Base-by-base conservation (phyloP, 1,284 basidiomycete genomes). In the Malassezia nana region DNA sequence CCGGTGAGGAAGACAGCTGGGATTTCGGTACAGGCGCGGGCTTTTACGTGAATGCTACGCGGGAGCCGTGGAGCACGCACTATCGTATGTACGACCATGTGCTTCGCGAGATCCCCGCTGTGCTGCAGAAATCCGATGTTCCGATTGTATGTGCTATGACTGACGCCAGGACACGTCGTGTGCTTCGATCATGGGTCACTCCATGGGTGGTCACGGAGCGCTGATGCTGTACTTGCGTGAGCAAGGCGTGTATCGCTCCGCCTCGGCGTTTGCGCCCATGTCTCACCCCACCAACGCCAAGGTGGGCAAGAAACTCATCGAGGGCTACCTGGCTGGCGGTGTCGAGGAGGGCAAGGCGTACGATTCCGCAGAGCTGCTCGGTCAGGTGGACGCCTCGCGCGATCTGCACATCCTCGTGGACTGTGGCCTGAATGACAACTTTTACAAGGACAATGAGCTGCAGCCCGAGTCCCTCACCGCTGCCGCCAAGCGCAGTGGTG, bases 131-230 rank as follows among this genome's bases (percentile, higher is more conserved):
- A 24, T 52, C 52, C 20, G 46, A 55, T 3, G n/a, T 70, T 3
- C 63, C 65, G 7, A 47, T 73, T 16, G n/a, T n/a, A n/a, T n/a
- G n/a, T n/a, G n/a, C n/a, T n/a, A n/a, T n/a, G n/a, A n/a, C n/a
- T n/a, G n/a, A n/a, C n/a, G n/a, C n/a, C n/a, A n/a, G n/a, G 69
- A 72, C 43, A 55, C 57, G 4, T n/a, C 30, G 4, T 49, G 53
- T 9, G 55, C 66, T 0, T 66, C 66, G 1, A 67, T 74, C 56
- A 42, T 60, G 1, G 71, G 71, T 7, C 71, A 74, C 50, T 85
- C 82, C 75, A 85, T 90, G 91, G 92, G 92, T 56, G 91, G 92
- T 1, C 90, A 95, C 74, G 94, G 92, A 16, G 90, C 94, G 6
- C 80, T 99, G 24, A 86, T 86, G 3, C 77, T 95, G 45, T 96